Conservation (phyloP, 1,139 yeast genomes). For the Kodamaea alishanica region DNA sequence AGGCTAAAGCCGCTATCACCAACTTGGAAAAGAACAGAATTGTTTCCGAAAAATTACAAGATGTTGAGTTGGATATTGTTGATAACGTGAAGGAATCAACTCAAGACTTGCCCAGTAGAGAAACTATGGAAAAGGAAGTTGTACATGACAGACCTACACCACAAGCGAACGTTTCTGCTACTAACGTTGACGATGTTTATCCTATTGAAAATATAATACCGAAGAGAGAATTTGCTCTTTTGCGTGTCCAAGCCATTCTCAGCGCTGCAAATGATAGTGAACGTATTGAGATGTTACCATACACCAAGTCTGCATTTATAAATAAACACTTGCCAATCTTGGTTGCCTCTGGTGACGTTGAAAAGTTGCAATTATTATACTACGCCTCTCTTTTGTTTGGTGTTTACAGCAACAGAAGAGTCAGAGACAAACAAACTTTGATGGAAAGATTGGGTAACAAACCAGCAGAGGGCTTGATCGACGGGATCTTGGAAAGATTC, state of each 20-base stretch:
- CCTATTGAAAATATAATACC: slow-evolving; percentile 72
- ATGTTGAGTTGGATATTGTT: slow-evolving; percentile 73
- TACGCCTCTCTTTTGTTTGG: slow-evolving; percentile 80
- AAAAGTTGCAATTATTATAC: slow-evolving; percentile 65
- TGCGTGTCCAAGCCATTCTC: slow-evolving; percentile 57
- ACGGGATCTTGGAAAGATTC: slow-evolving; percentile 68
- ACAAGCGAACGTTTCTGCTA: slow-evolving; percentile 67
- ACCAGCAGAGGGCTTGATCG: slow-evolving; percentile 72
- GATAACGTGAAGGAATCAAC: slow-evolving; percentile 76
- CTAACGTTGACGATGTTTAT: slow-evolving; percentile 76
- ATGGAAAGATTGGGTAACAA: slow-evolving; percentile 55
- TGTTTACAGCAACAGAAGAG: slow-evolving; percentile 69
- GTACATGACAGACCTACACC: slow-evolving; percentile 82
- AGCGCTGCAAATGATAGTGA: slow-evolving; percentile 47
- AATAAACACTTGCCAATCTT: slow-evolving; percentile 45
- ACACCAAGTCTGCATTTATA: slow-evolving; percentile 52
- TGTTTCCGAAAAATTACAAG: slow-evolving; percentile 76
- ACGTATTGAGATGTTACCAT: slow-evolving; percentile 61
- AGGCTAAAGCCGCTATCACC: slow-evolving; percentile 85
- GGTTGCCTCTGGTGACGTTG: slow-evolving; percentile 43
- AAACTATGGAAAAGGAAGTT: slow-evolving; percentile 51
- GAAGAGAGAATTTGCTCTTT: slow-evolving; percentile 55
- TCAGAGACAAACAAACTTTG: slow-evolving; percentile 56
- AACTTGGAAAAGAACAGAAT: slow-evolving; percentile 79
- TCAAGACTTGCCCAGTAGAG: slow-evolving; percentile 65